A percentile compares a stretch with the other conserved stretches of the same genome.
Evolutionary conservation across 1,284 basidiomycete species (phyloP).

Genomic region (Pterulicium gracile): DNA sequence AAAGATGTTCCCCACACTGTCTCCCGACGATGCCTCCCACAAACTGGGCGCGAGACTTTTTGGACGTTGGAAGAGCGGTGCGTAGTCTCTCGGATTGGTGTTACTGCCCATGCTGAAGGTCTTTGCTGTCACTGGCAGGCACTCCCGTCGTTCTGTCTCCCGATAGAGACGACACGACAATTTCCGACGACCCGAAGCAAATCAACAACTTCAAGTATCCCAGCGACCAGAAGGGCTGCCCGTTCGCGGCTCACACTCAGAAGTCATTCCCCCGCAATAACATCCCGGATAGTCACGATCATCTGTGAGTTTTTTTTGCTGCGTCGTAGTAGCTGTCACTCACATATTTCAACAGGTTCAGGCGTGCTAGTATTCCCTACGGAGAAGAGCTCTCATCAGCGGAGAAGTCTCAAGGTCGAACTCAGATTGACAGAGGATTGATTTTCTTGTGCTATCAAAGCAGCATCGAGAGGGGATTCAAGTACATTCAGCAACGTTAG

Average conservation of each 20-base stretch:
- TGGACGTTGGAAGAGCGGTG: conserved; percentile 22
- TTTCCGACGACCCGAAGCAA: conserved; percentile 19
- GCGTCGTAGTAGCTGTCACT: too few relatives aligned
- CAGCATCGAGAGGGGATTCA: too few relatives aligned
- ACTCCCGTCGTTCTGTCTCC: conserved; percentile 26
- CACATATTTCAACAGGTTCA: conserved; percentile 17
- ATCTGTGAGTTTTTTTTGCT: too few relatives aligned
- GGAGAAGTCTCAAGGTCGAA: too few relatives aligned
- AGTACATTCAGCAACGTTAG: too few relatives aligned
- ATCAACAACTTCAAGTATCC: conserved; percentile 29
- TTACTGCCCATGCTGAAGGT: neutral
- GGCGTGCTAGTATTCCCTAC: conserved; percentile 28
- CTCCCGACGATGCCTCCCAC: conserved; percentile 14
- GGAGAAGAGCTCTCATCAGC: too few relatives aligned
- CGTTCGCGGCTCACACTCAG: conserved; percentile 22
- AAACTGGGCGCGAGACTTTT: conserved; percentile 20
- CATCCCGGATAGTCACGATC: too few relatives aligned
- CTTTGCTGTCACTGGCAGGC: too few relatives aligned
- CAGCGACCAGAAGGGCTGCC: conserved; percentile 17
- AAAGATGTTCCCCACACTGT: conserved; percentile 11
- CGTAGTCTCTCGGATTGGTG: conserved; percentile 5
- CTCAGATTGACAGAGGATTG: too few relatives aligned
- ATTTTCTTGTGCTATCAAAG: too few relatives aligned
- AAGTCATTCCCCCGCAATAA: conserved; percentile 18
- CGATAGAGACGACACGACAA: conserved; percentile 19